These are phyloP conservation scores for Cruciata laevipes DNA, from an alignment of 257 asterid genomes.

Conservation along the genomic window DNA sequence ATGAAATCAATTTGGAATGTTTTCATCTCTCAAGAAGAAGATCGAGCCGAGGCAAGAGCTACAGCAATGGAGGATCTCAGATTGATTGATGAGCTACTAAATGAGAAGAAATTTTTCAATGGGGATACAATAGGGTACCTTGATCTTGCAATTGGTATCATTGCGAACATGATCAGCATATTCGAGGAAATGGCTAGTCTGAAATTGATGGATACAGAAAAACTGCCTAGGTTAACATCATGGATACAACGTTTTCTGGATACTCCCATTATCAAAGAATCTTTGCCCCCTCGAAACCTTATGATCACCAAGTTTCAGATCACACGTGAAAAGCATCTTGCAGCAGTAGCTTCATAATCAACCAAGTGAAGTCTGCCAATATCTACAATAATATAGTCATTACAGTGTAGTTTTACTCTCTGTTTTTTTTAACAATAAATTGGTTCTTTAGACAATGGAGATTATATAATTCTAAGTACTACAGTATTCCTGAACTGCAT, in stretches of 20 bases:
- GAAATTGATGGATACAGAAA: constrained; percentile 34
- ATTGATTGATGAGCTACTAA: constrained; percentile 40
- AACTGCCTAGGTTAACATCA: constrained; percentile 36
- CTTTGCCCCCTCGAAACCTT: constrained; percentile 53
- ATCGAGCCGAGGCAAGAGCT: constrained; percentile 31
- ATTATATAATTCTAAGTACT: not conserved
- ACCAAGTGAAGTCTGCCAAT: constrained; percentile 19
- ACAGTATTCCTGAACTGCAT: not conserved
- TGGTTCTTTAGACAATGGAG: not conserved
- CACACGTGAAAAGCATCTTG: constrained; percentile 26
- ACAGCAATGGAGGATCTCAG: constrained; percentile 29
- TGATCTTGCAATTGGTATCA: constrained; percentile 54
- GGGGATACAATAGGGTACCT: constrained; percentile 57
- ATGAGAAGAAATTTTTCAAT: constrained; percentile 47
- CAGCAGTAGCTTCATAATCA: constrained; percentile 13
- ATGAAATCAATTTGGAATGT: constrained; percentile 30
- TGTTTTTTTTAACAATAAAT: not conserved
- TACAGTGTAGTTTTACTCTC: not conserved
- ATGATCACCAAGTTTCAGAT: constrained; percentile 40
- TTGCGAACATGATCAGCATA: constrained; percentile 35
- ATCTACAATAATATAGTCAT: not conserved
- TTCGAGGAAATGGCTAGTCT: constrained; percentile 35
- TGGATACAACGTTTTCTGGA: constrained; percentile 44
- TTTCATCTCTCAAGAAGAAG: constrained; percentile 32
- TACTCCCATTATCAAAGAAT: constrained; percentile 41